Base-by-base conservation (phyloP, 2,329 filamentous ascomycete genomes). In the Arthroderma sp. region DNA sequence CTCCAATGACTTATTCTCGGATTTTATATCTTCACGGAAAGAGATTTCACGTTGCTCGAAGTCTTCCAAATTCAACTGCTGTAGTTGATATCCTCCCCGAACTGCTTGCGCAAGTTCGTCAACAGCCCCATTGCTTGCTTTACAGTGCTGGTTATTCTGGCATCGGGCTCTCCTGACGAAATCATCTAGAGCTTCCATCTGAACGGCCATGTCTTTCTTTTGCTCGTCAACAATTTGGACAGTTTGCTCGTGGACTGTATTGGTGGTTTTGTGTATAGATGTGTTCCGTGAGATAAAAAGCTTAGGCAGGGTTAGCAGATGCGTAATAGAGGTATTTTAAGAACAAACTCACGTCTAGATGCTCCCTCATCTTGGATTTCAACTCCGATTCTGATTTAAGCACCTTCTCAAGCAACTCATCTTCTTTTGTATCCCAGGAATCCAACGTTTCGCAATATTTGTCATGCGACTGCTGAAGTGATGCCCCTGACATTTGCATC, bases 141-240 rank as follows among this genome's bases (percentile, higher is more conserved):
- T 78, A 68, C 93, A 85, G 67, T 95, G 89, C 17, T 78, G 77
- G 31, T 85, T 82, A 68, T 95, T 97, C 66, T 94, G 86, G 1
- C 81, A 81, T 60, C 85, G 83, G 54, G 94, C 90, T 33, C 87
- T 84, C 33, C 85, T 80, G 39, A 97, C 89, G 65, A 96, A 95
- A 63, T 91, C 88, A 66, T 97, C 91, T 6, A 98, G 79, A 1
- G 88, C 87, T 58, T 84, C 82, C 81, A 98, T 91, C 71, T 97
- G 89, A n/a, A 79, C 80, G 60, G 87, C 85, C 67, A 98, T 86
- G 63, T 95, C 88, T 57, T 81, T 80, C 74, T 94, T 87, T 73
- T 98, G 93, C 58, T 87, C 85, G 66, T 91, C 87, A 11, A 97
- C 91, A 58, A 94, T 91, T 5, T 85, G 85, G 31, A 95, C 83